Evolutionary conservation across 257 asterid species (phyloP).

Genomic region (Solanum sejunctum): DNA sequence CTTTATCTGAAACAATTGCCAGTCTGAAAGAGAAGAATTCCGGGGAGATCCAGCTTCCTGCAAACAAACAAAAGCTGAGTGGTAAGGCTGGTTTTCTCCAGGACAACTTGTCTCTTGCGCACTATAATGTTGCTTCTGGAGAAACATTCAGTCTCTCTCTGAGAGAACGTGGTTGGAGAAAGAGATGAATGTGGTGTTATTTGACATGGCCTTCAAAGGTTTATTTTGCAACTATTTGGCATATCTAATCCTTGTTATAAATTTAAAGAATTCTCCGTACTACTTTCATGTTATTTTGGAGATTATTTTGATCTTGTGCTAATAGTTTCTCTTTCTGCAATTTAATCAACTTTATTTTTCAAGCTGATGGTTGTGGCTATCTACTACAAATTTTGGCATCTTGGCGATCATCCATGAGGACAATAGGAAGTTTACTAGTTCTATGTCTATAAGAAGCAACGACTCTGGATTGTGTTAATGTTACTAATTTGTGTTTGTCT

Average conservation of each 20-base stretch:
- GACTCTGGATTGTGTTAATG: slow-evolving; percentile 2
- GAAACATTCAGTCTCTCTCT: slow-evolving; percentile 71
- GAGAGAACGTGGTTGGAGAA: slow-evolving; percentile 98
- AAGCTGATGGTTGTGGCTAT: slow-evolving; percentile 21
- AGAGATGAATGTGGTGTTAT: slow-evolving; percentile 47
- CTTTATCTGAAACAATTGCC: slow-evolving; percentile 70
- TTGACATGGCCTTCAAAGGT: slow-evolving; percentile 18
- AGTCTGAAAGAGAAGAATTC: slow-evolving; percentile 92
- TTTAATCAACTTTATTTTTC: background rate
- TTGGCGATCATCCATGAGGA: slow-evolving; percentile 15
- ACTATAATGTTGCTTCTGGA: slow-evolving; percentile 71
- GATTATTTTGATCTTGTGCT: slow-evolving; percentile 22
- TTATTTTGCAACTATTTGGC: slow-evolving; percentile 13
- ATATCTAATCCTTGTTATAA: slow-evolving; percentile 9
- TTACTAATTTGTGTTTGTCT: slow-evolving; percentile 15
- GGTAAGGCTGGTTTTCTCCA: slow-evolving; percentile 98
- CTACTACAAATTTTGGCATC: slow-evolving; percentile 21
- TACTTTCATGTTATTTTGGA: slow-evolving; percentile 11
- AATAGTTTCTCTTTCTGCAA: background rate
- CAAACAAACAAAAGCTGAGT: slow-evolving; percentile 92
- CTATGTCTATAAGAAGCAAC: background rate
- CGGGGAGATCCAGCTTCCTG: slow-evolving; percentile 87
- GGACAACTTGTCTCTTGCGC: slow-evolving; percentile 89
- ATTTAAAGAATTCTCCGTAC: background rate
- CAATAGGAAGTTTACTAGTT: slow-evolving; percentile 14